A percentile compares a stretch with the other conserved stretches of the same genome.
Conservation (phyloP, 768 basidiomycete genomes). For the Auriscalpium vulgare region DNA sequence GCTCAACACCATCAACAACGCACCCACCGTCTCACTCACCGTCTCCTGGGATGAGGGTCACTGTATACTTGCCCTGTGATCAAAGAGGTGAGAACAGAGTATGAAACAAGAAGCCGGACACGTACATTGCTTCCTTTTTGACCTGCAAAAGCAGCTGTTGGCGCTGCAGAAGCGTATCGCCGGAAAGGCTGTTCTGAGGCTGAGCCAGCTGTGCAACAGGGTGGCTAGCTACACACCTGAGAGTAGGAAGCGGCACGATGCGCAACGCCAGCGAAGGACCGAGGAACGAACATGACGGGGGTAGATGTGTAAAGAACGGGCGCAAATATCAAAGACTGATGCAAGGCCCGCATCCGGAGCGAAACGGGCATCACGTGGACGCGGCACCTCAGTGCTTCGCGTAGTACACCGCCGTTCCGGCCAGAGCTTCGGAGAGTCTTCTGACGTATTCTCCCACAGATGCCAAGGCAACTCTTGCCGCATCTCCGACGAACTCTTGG, state of each 20-base stretch:
- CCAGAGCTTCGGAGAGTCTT: too few relatives aligned
- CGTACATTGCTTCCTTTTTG: slow-evolving; percentile 83
- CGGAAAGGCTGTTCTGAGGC: slow-evolving; percentile 38
- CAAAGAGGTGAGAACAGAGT: slow-evolving; percentile 2
- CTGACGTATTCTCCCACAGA: too few relatives aligned
- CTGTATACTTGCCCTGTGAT: slow-evolving; percentile 86
- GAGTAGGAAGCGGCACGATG: slow-evolving; percentile 41
- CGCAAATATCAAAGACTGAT: slow-evolving; percentile 4
- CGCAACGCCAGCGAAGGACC: slow-evolving; percentile 47
- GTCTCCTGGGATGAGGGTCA: slow-evolving; percentile 95
- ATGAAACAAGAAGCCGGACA: slow-evolving; percentile 8
- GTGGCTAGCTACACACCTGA: slow-evolving; percentile 32
- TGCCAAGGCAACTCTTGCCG: too few relatives aligned
- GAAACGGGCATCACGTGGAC: too few relatives aligned
- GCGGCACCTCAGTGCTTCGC: too few relatives aligned
- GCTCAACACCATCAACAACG: neutral
- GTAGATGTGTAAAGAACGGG: slow-evolving; percentile 13
- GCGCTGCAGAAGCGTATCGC: slow-evolving; percentile 62
- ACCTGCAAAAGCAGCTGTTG: slow-evolving; percentile 86
- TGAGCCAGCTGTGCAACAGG: slow-evolving; percentile 4
- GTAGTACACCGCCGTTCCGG: too few relatives aligned
- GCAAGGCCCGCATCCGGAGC: too few relatives aligned
- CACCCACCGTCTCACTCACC: slow-evolving; percentile 39
- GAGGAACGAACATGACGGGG: slow-evolving; percentile 47
- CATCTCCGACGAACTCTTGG: too few relatives aligned